These are phyloP conservation scores for Andalucia godoyi DNA, from an alignment of 78 protist species.

Conservation along the genomic window DNA sequence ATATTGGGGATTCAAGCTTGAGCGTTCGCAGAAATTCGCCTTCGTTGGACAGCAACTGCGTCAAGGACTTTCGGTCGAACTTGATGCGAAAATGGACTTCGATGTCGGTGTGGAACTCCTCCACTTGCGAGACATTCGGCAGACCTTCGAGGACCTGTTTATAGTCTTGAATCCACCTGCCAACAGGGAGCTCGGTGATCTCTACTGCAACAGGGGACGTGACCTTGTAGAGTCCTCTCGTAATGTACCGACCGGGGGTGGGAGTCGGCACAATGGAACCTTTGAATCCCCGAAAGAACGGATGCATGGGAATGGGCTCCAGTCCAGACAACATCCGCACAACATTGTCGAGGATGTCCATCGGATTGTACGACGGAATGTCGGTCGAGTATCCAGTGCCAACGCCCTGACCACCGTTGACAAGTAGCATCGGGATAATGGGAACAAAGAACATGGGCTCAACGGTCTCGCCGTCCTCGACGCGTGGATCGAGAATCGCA, in stretches of 20 bases:
- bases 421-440: constrained; percentile 88
- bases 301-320: not conserved
- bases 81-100: constrained; percentile 17
- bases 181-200: constrained; percentile 25
- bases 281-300: not conserved
- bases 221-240: not conserved
- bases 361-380: constrained; percentile 8
- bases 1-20: not conserved
- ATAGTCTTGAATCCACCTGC: constrained; percentile 25
- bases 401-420: constrained; percentile 94
- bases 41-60: too few relatives aligned
- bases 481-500: constrained; percentile 53
- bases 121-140: constrained; percentile 17
- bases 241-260: not conserved
- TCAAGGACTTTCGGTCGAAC: not conserved
- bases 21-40: not conserved
- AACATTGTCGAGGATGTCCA: constrained; percentile 62
- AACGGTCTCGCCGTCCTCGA: constrained; percentile 85
- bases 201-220: not conserved
- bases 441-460: constrained; percentile 93
- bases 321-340: not conserved
- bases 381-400: constrained; percentile 82
- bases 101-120: constrained; percentile 77
- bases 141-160: constrained; percentile 40
- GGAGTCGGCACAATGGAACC: not conserved